These are phyloP conservation scores for Batrachochytrium dendrobatidis DNA, from an alignment of 371 early-diverging fungal species.

Conservation along the genomic window DNA sequence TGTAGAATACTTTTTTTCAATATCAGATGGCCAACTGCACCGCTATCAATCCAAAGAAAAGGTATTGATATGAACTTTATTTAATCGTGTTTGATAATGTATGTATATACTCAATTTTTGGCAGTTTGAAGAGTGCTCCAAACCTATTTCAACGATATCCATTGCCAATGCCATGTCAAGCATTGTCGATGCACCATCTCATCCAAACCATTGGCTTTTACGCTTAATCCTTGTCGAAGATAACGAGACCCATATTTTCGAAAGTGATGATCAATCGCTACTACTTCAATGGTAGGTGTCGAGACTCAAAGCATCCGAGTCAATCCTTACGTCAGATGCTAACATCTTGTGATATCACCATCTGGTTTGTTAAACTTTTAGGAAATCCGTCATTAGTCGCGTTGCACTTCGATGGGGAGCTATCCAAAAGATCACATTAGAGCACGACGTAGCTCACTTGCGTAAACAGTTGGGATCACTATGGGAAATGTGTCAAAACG, in stretches of 20 bases:
- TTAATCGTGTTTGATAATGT: neutral
- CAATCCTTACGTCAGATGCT: too few species aligned
- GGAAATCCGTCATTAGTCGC: too few species aligned
- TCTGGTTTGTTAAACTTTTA: too few species aligned
- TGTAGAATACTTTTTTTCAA: neutral
- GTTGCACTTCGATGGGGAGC: constrained; percentile 9
- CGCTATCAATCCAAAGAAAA: neutral
- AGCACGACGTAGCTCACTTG: constrained; percentile 9
- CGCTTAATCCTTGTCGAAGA: neutral
- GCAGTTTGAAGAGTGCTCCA: neutral
- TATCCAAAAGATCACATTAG: constrained; percentile 8
- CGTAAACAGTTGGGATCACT: constrained; percentile 6
- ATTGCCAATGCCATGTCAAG: neutral
- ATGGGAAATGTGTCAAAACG: constrained; percentile 14
- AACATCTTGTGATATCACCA: too few species aligned
- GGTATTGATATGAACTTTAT: too few species aligned
- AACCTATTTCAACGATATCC: neutral
- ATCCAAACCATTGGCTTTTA: neutral
- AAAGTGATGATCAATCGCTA: neutral
- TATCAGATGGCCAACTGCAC: neutral
- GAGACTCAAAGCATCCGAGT: too few species aligned
- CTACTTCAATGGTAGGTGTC: neutral
- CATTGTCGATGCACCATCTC: neutral
- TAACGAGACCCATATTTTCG: neutral
- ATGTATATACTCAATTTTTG: neutral